phyloP scores from a whole-genome alignment of 805 yeast species.

The Metschnikowia anglica region DNA sequence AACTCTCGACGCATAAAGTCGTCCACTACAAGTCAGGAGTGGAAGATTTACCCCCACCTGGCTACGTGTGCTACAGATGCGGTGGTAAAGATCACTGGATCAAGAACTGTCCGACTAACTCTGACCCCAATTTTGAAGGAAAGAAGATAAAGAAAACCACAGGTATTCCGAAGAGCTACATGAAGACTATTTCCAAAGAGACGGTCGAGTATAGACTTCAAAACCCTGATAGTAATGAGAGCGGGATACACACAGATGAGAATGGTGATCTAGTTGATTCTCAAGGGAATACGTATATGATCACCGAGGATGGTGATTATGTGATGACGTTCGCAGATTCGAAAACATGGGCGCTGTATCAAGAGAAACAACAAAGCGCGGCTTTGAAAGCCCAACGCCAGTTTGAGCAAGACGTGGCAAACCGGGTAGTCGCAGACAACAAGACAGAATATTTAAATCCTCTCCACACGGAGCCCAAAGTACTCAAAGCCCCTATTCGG shows the following conservation, averaged over 20 bases:
- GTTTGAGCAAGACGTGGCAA: constrained; percentile 45
- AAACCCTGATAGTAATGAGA: constrained; percentile 25
- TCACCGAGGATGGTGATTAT: constrained; percentile 92
- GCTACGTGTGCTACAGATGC: constrained; percentile 94
- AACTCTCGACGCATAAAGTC: constrained; percentile 81
- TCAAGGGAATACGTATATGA: constrained; percentile 65
- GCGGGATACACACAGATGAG: constrained; percentile 37
- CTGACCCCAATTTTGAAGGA: constrained; percentile 92
- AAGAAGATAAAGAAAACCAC: constrained; percentile 88
- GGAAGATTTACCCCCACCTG: constrained; percentile 90
- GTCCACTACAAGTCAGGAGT: constrained; percentile 54
- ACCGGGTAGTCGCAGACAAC: constrained; percentile 30
- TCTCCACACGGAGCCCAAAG: constrained; percentile 37
- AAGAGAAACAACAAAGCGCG: constrained; percentile 59
- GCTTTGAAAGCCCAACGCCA: constrained; percentile 49
- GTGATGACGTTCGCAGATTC: constrained; percentile 95
- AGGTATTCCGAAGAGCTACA: constrained; percentile 93
- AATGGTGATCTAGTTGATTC: constrained; percentile 45
- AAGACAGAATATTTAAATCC: constrained; percentile 64
- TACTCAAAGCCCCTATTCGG: constrained; percentile 66
- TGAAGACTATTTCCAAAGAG: constrained; percentile 82
- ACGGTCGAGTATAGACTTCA: constrained; percentile 54
- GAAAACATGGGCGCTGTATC: constrained; percentile 85
- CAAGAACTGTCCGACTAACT: constrained; percentile 90
- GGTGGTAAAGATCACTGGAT: constrained; percentile 95